phyloP scores from a whole-genome alignment of 78 protist genomes.

The Isochrysis galbana region DNA sequence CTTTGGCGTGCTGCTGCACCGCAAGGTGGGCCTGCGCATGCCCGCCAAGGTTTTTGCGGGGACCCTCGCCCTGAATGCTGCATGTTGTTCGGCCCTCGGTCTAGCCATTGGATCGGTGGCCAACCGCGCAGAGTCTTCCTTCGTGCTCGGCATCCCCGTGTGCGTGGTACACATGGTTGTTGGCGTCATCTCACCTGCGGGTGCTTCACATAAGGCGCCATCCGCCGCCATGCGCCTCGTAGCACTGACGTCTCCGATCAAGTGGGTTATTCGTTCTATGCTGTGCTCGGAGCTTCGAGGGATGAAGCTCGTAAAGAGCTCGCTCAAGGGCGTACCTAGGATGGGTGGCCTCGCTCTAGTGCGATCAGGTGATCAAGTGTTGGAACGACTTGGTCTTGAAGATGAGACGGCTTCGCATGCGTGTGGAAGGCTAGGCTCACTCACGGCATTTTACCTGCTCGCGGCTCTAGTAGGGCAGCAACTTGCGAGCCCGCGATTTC shows the following conservation, averaged over 20 bases:
- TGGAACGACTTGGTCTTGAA: not conserved
- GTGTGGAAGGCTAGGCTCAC: no score
- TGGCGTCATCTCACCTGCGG: not conserved
- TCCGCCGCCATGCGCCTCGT: not conserved
- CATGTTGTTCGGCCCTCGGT: not conserved
- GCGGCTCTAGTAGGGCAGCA: no score
- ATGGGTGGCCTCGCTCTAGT: conserved; percentile 2
- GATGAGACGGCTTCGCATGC: not conserved
- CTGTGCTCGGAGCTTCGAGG: not conserved
- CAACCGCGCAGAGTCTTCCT: not conserved
- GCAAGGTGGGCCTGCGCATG: not conserved
- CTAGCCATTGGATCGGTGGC: not conserved
- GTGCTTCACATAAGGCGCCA: not conserved
- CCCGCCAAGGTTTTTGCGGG: not conserved
- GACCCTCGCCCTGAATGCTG: not conserved
- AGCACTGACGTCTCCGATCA: not conserved
- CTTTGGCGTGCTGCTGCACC: not conserved
- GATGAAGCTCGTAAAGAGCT: not conserved
- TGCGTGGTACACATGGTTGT: not conserved
- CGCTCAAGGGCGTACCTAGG: not conserved
- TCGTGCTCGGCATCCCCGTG: not conserved
- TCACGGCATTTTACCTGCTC: no score
- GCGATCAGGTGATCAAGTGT: not conserved
- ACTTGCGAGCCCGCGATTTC: no score
- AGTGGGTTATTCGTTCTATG: not conserved